These are phyloP conservation scores for Pulveroboletus sp. DNA, from an alignment of 1,284 basidiomycete genomes.

Conservation along the genomic window DNA sequence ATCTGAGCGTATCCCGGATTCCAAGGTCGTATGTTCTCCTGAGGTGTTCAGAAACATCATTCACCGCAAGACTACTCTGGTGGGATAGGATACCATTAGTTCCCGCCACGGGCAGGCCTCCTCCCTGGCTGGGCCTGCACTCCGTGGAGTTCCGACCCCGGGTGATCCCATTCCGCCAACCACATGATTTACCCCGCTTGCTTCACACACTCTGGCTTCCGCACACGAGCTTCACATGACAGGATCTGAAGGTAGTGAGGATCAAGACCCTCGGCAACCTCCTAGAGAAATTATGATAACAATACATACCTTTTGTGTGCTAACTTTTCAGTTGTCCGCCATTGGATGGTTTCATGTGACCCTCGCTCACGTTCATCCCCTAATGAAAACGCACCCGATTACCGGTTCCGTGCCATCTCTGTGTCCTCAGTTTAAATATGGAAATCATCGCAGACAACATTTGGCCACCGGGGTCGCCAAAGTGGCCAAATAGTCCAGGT, in stretches of 20 bases:
- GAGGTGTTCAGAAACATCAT: neutral
- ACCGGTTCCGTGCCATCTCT: constrained; percentile 2
- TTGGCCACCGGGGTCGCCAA: neutral
- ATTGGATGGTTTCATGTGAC: constrained; percentile 13
- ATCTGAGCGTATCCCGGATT: neutral
- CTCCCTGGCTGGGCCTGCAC: constrained; percentile 3
- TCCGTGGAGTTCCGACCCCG: constrained; percentile 33
- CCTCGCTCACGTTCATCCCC: constrained; percentile 13
- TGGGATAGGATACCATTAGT: constrained; percentile 1
- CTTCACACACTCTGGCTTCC: constrained; percentile 26
- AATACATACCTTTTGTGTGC: constrained; percentile 3
- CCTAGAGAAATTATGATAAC: constrained; percentile 9
- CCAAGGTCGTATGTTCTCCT: neutral
- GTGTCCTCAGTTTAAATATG: neutral
- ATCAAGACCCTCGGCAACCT: constrained; percentile 21
- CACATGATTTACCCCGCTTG: constrained; percentile 17
- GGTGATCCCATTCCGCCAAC: constrained; percentile 3
- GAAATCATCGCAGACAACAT: neutral
- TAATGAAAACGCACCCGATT: constrained; percentile 11
- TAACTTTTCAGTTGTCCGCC: constrained; percentile 3
- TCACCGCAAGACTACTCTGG: neutral
- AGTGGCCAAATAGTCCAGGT: neutral
- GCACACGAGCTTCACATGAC: constrained; percentile 20
- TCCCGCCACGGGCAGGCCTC: constrained; percentile 1
- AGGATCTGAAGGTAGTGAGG: constrained; percentile 23